A percentile compares a stretch with the other conserved stretches of the same genome.
These are phyloP conservation scores for Eucalyptus sp. DNA, from an alignment of 345 rosid genomes.

Conservation along the genomic window DNA sequence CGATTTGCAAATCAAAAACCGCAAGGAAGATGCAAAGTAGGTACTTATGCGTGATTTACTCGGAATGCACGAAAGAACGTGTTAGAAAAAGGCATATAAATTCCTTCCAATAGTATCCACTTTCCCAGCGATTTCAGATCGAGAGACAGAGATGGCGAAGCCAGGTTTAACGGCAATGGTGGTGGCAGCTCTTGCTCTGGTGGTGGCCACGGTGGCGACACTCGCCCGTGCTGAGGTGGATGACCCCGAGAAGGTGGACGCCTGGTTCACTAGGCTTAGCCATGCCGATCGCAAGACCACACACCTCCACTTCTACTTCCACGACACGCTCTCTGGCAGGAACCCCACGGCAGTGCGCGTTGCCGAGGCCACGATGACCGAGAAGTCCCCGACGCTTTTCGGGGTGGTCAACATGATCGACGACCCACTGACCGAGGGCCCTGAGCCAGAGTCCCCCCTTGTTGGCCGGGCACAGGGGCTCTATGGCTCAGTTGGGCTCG, in stretches of 20 bases:
- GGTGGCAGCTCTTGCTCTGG: neutral
- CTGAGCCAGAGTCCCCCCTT: neutral
- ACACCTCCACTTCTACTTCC: slow-evolving; percentile 67
- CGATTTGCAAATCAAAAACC: neutral
- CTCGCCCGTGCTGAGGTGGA: slow-evolving; percentile 2
- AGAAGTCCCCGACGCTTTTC: slow-evolving; percentile 41
- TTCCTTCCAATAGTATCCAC: neutral
- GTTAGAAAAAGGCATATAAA: too few relatives aligned
- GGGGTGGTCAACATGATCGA: slow-evolving; percentile 8
- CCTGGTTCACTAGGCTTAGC: neutral
- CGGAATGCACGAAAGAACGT: too few relatives aligned
- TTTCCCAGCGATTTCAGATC: neutral
- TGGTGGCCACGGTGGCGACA: slow-evolving; percentile 1
- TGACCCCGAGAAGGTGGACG: neutral
- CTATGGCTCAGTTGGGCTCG: neutral
- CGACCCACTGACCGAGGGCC: neutral
- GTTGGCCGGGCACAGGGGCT: slow-evolving; percentile 67
- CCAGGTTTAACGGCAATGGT: slow-evolving; percentile 1
- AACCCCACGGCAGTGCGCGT: neutral
- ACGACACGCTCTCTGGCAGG: slow-evolving; percentile 47
- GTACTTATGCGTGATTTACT: neutral
- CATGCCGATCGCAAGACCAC: slow-evolving; percentile 29
- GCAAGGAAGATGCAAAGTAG: neutral
- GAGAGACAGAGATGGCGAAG: neutral
- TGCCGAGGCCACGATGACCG: neutral